phyloP scores from a whole-genome alignment of 1,284 basidiomycete genomes.

The Heterobasidion occidentale region DNA sequence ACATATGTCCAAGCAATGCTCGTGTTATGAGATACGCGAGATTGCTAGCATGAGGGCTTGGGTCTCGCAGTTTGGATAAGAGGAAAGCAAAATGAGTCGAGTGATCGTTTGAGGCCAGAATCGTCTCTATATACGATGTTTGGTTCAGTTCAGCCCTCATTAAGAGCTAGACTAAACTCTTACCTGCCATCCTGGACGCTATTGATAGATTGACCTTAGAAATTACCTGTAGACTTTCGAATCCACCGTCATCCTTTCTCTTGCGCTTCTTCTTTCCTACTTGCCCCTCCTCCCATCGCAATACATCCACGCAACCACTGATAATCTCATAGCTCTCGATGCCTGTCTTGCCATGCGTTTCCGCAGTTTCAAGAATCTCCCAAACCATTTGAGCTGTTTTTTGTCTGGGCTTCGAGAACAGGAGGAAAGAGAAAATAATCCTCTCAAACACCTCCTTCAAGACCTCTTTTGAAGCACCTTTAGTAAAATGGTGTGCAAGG shows the following conservation, averaged over 20 bases:
- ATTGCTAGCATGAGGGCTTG: slow-evolving; percentile 42
- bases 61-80: slow-evolving; percentile 38
- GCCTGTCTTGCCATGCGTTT: slow-evolving; percentile 11
- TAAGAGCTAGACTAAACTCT: slow-evolving; percentile 16
- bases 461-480: slow-evolving; percentile 5
- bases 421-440: slow-evolving; percentile 64
- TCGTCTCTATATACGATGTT: slow-evolving; percentile 40
- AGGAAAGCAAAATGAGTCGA: slow-evolving; percentile 32
- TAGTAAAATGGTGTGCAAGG: slow-evolving; percentile 35
- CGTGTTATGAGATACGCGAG: slow-evolving; percentile 54
- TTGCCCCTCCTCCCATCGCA: slow-evolving; percentile 24
- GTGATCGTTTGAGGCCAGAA: slow-evolving; percentile 40
- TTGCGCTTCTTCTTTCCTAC: slow-evolving; percentile 24
- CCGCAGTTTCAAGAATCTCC: slow-evolving; percentile 41
- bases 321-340: slow-evolving; percentile 33
- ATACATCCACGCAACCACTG: slow-evolving; percentile 35
- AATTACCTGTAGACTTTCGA: slow-evolving; percentile 31
- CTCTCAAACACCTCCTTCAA: slow-evolving; percentile 44
- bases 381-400: slow-evolving; percentile 58
- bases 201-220: slow-evolving; percentile 42
- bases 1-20: slow-evolving; percentile 43
- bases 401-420: slow-evolving; percentile 65
- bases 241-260: slow-evolving; percentile 15
- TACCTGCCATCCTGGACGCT: slow-evolving; percentile 57
- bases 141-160: not conserved